These are phyloP conservation scores for Amylostereum areolatum DNA, from an alignment of 1,284 basidiomycete genomes.

Conservation along the genomic window DNA sequence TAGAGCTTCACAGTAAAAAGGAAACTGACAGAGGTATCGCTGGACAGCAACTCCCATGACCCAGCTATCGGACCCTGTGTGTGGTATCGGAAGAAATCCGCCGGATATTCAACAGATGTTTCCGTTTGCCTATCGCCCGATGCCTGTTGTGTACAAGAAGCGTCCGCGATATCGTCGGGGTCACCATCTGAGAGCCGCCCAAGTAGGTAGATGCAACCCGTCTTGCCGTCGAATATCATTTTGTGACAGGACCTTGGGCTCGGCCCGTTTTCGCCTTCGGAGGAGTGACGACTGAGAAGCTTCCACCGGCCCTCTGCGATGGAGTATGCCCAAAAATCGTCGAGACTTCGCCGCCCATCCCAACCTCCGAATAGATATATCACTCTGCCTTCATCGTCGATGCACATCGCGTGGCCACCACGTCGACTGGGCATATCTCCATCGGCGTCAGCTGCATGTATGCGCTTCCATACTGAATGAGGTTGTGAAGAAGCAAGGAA, in stretches of 20 bases:
- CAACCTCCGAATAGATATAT: slow-evolving; percentile 81
- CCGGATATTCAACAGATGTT: neutral
- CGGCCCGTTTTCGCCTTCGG: slow-evolving; percentile 58
- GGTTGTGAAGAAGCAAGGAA: slow-evolving; percentile 54
- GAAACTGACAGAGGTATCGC: slow-evolving; percentile 53
- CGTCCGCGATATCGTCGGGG: slow-evolving; percentile 23
- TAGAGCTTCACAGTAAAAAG: neutral
- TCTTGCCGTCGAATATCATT: slow-evolving; percentile 72
- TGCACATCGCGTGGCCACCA: slow-evolving; percentile 80
- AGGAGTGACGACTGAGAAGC: slow-evolving; percentile 51
- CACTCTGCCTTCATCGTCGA: slow-evolving; percentile 56
- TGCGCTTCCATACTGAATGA: slow-evolving; percentile 49
- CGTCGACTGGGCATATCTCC: slow-evolving; percentile 59
- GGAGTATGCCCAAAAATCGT: slow-evolving; percentile 78
- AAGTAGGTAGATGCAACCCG: slow-evolving; percentile 67
- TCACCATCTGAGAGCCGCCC: slow-evolving; percentile 49
- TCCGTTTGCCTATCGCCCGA: neutral
- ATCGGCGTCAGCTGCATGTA: slow-evolving; percentile 52
- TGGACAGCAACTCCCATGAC: slow-evolving; percentile 61
- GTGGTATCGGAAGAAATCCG: slow-evolving; percentile 70
- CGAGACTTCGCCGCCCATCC: slow-evolving; percentile 67
- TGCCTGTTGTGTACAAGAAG: slow-evolving; percentile 2
- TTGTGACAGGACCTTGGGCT: slow-evolving; percentile 75
- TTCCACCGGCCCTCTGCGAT: slow-evolving; percentile 61
- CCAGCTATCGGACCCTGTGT: slow-evolving; percentile 52